These are phyloP conservation scores for Thraustochytrium sp. DNA, from an alignment of 352 stramenopile species.

Conservation along the genomic window DNA sequence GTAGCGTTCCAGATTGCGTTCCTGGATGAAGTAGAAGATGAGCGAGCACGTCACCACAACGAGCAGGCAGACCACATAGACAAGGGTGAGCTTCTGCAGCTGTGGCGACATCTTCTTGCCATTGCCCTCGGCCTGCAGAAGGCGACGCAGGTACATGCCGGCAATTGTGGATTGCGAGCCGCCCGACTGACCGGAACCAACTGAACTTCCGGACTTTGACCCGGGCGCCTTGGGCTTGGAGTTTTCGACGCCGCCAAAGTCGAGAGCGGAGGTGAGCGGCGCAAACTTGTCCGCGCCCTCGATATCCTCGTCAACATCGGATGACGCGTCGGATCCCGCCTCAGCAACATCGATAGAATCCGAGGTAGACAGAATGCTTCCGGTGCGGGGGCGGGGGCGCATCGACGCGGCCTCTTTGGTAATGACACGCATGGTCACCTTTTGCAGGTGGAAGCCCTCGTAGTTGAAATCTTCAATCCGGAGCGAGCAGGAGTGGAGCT, in stretches of 20 bases:
- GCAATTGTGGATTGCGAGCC: background rate
- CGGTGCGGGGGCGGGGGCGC: background rate
- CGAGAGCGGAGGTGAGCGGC: background rate
- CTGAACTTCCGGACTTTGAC: background rate
- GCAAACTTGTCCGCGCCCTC: background rate
- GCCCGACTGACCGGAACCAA: background rate
- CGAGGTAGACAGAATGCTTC: no score
- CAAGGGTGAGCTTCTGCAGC: background rate
- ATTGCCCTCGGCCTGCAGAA: background rate
- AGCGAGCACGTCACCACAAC: conserved; percentile 9
- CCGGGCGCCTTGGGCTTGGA: background rate
- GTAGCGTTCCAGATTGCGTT: background rate
- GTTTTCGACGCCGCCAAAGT: background rate
- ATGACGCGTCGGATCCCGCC: background rate
- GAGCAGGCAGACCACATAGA: background rate
- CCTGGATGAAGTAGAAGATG: background rate
- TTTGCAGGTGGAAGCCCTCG: conserved; percentile 1
- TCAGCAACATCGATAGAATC: no score
- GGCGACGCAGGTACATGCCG: background rate
- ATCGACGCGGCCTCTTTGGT: background rate
- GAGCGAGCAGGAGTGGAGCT: background rate
- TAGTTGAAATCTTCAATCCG: background rate
- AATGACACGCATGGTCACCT: background rate
- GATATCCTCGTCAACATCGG: background rate
- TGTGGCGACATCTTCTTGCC: conserved; percentile 22